Base-by-base conservation (phyloP, 176 grass and related monocot species). In the Chloris gayana region DNA sequence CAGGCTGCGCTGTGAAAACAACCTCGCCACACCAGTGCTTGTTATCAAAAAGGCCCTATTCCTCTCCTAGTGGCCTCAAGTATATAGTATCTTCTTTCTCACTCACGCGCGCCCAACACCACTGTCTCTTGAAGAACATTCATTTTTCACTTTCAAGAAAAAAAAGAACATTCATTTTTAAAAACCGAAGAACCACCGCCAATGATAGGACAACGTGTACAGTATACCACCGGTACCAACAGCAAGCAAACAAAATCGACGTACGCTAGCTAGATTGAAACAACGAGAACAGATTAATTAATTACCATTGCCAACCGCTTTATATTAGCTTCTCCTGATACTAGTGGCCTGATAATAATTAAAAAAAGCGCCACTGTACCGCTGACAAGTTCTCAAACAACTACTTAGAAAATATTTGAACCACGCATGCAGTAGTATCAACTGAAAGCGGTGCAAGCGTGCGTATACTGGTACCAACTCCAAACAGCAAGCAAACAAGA, bases 241-340 rank as follows among this genome's bases (percentile, higher is more conserved):
- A 70, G 39, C 70, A 84, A 75, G 25, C 18, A 53, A 26, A 79
- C 86, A 73, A 83, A 67, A 4, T 7, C 42, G n/a, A 15, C 17
- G 56, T 12, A 12, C 11, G 11, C 41, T 18, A 54, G 69, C 75
- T 80, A 61, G 74, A 68, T 68, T 67, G 49, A 35, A 35, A 37
- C 64, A 65, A 85, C 12, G 1, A 21, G 64, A 58, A 70, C 24
- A 25, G 26, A 6, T 24, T 17, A 39, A n/a, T n/a, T 61, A 22
- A 22, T 2, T 6, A 4, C 12, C 12, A 46, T 24, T 54, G 47
- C 46, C 27, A 7, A 17, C 70, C 45, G 61, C 56, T 67, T 74
- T n/a, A n/a, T n/a, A n/a, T 63, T 51, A 54, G 7, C 51, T 22
- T 22, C 51, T 53, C 50, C 50, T 53, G 50, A 17, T 22, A 22